Conservation (phyloP, 1,139 yeast species). For the Yamadazyma kanchanaburiensis region DNA sequence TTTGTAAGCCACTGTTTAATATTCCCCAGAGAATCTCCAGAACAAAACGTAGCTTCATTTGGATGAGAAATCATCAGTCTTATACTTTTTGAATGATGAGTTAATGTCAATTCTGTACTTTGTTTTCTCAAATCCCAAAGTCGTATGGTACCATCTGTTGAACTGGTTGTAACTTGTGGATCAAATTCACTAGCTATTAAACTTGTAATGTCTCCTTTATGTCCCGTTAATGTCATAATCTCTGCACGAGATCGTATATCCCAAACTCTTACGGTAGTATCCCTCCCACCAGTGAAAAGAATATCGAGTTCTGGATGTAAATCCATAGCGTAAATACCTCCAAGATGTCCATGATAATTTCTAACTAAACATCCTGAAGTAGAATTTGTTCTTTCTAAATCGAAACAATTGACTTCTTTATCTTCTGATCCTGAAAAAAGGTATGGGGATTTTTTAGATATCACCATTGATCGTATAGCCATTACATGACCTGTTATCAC, state of each 20-base stretch:
- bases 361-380: constrained; percentile 54
- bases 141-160: constrained; percentile 81
- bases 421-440: constrained; percentile 93
- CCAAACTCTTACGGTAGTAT: constrained; percentile 87
- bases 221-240: constrained; percentile 79
- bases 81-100: constrained; percentile 83
- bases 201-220: constrained; percentile 68
- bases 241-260: constrained; percentile 81
- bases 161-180: constrained; percentile 82
- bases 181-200: constrained; percentile 67
- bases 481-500: constrained; percentile 88
- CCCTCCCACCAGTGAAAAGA: constrained; percentile 89
- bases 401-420: constrained; percentile 95
- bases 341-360: constrained; percentile 90
- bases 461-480: constrained; percentile 76
- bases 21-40: constrained; percentile 77
- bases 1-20: constrained; percentile 78
- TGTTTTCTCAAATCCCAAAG: constrained; percentile 71
- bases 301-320: constrained; percentile 86
- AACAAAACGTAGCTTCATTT: constrained; percentile 63
- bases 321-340: constrained; percentile 81
- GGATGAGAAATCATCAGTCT: constrained; percentile 74
- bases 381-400: constrained; percentile 78
- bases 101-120: constrained; percentile 49
- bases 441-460: constrained; percentile 79